Conservation (phyloP, 1,284 basidiomycete species). For the Rhodotorula sp. region DNA sequence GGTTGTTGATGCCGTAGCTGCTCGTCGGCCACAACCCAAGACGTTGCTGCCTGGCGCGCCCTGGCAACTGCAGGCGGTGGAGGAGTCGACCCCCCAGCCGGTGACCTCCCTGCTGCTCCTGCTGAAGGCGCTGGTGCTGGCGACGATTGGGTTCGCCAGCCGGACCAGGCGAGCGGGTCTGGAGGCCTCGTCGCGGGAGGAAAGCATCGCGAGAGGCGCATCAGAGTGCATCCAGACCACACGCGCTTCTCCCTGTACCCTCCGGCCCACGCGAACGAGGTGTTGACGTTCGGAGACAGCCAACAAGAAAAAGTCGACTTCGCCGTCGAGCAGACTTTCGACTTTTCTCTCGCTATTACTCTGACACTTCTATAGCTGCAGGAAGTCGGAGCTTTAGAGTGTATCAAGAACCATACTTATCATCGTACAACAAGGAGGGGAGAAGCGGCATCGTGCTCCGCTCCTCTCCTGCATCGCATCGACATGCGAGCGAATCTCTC, state of each 20-base stretch:
- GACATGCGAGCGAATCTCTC: no score
- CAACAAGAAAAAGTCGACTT: not conserved
- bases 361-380: no score
- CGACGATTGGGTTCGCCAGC: no score
- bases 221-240: constrained; percentile 16
- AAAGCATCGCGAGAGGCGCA: constrained; percentile 29
- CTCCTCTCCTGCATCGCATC: no score
- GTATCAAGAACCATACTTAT: no score
- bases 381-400: no score
- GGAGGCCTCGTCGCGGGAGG: constrained; percentile 15
- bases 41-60: not conserved
- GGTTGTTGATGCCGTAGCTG: not conserved
- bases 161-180: constrained; percentile 3
- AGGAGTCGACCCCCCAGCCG: not conserved
- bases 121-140: not conserved
- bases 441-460: no score
- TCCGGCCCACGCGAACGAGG: not conserved
- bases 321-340: not conserved
- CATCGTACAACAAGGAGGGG: no score
- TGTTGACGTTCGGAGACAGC: not conserved
- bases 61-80: not conserved
- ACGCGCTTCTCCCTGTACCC: not conserved
- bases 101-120: not conserved
- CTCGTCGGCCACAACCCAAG: not conserved
- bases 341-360: no score